These are phyloP conservation scores for Trypanosoma theileri DNA, from an alignment of 208 protist species.

Conservation along the genomic window DNA sequence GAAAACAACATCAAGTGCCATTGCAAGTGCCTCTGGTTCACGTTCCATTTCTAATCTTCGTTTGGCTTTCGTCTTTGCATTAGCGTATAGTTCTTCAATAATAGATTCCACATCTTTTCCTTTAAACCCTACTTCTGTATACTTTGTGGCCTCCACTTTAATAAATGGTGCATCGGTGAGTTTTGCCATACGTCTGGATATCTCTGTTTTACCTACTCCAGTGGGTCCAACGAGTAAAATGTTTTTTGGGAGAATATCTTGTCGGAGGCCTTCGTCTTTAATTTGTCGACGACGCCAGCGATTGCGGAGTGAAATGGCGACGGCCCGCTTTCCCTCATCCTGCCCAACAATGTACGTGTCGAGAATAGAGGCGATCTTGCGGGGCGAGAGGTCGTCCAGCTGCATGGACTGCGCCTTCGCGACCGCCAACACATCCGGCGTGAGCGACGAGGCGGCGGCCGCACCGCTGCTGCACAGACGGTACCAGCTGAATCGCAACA, in stretches of 20 bases:
- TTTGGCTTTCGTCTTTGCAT: conserved; percentile 89
- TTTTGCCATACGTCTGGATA: conserved; percentile 95
- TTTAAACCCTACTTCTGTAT: conserved; percentile 96
- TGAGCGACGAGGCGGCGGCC: conserved; percentile 45
- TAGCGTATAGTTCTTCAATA: conserved; percentile 94
- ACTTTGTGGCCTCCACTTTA: conserved; percentile 98
- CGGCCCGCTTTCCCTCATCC: conserved; percentile 93
- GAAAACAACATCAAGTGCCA: conserved; percentile 79
- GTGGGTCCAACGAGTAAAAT: conserved; percentile 94
- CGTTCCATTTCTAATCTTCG: conserved; percentile 62
- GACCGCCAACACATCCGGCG: conserved; percentile 58
- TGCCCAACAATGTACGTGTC: conserved; percentile 97
- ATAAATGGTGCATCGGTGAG: conserved; percentile 97
- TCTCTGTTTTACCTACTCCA: conserved; percentile 95
- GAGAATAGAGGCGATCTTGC: conserved; percentile 90
- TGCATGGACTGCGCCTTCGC: conserved; percentile 54
- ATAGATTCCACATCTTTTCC: conserved; percentile 97
- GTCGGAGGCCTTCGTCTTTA: conserved; percentile 60
- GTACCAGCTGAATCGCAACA: conserved; percentile 59
- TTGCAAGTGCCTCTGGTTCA: conserved; percentile 66
- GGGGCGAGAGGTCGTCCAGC: conserved; percentile 85
- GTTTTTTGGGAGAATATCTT: conserved; percentile 93
- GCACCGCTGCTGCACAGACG: conserved; percentile 40
- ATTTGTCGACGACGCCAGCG: conserved; percentile 91
- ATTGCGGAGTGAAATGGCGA: conserved; percentile 97